Base-by-base conservation (phyloP, 495 filamentous ascomycete genomes). In the Aspergillus bridgeri region DNA sequence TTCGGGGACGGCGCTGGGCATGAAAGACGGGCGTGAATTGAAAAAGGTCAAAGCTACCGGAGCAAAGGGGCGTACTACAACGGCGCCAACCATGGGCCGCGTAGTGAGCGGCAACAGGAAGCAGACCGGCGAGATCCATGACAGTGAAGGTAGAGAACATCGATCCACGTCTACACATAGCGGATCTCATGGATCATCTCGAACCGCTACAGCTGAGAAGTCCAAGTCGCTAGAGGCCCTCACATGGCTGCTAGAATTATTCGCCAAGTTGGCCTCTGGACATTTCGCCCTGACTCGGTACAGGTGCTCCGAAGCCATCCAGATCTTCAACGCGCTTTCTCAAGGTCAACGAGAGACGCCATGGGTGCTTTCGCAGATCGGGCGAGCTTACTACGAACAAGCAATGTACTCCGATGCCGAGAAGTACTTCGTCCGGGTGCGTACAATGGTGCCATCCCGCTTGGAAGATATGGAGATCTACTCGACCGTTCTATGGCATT, bases 381-480 rank as follows among this genome's bases (percentile, higher is more conserved):
- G 90, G 5, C 86, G 90, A 54, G 90, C 91, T 19, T 83, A 91
- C 65, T 96, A 94, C 68, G 94, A 98, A 73, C 87, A 90, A 69
- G 86, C 87, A 1, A 80, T 86, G 66, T 96, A 96, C 64, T 71
- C 77, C 1, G 90, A 96, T 48, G 90, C 94, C 5, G 92, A 96
- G 63, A 91, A 89, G 63, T 85, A 84, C 62, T 98, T 95, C 70
- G 74, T 83, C 42, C 83, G 86, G 45, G 81, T 97, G 29, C 87
- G 88, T 57, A 77, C 83, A 42, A 75, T 92, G 48, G 85, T 89
- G 22, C 92, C 91, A 6, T 87, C 89, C 4, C 84, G 89, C 19
- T 78, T 92, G 48, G 88, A 92, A 61, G 92, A 96, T 65, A 96
- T 97, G 92, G 94, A 98, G 65, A 86, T 96, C 20, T 98, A 94